Evolutionary conservation across 2,329 filamentous ascomycete genomes (phyloP).

Genomic region (Teratosphaeria viscida): DNA sequence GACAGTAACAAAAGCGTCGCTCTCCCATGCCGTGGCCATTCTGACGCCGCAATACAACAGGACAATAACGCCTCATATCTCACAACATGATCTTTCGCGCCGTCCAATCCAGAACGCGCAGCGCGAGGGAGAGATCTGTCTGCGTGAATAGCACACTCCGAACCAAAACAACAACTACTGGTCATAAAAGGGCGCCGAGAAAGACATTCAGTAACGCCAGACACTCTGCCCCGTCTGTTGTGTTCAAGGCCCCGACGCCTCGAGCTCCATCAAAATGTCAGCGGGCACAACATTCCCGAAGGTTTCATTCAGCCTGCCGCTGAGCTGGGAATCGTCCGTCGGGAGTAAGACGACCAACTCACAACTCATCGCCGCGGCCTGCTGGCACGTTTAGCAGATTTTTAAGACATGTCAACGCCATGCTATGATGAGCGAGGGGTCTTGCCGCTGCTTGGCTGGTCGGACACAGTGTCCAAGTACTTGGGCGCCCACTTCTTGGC

Average conservation of each 20-base stretch:
- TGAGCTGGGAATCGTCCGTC: background rate
- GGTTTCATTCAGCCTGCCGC: background rate
- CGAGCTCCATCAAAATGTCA: background rate
- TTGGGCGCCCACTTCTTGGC: conserved; percentile 50
- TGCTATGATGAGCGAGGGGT: conserved; percentile 20
- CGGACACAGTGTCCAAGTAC: conserved; percentile 21
- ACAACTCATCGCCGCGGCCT: conserved; percentile 1
- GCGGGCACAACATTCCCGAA: background rate
- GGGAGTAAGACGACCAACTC: background rate
- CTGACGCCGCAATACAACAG: background rate
- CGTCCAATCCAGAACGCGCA: background rate
- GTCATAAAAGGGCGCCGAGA: background rate
- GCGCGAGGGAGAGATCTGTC: background rate
- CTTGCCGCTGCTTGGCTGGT: conserved; percentile 20
- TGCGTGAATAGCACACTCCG: background rate
- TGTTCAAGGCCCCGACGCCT: background rate
- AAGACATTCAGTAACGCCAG: background rate
- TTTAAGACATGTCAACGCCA: background rate
- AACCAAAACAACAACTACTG: background rate
- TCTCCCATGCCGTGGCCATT: background rate
- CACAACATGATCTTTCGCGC: background rate
- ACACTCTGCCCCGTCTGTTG: background rate
- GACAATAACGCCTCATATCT: background rate
- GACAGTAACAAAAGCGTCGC: conserved; percentile 1
- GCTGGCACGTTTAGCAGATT: conserved; percentile 8